Evolutionary conservation across 768 basidiomycete genomes (phyloP), one percentile per base, ranked within the genome.

Genomic region (Neoboletus magnificus): DNA sequence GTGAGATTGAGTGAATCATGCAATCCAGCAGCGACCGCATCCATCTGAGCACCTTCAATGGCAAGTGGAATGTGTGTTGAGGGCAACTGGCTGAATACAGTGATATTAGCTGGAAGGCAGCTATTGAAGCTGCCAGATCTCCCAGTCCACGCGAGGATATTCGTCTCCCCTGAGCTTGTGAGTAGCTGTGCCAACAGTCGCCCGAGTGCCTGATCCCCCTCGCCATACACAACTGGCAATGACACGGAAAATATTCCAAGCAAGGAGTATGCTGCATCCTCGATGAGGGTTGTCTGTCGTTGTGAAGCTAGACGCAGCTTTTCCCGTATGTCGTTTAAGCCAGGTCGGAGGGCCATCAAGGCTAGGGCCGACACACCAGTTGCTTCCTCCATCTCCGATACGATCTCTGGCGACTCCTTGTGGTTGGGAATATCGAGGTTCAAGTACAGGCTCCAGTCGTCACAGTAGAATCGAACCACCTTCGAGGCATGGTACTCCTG

Each of bases 101-200:
- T n/a, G 22, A 55, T 35, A 22, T 15, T 15, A 1, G 32, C 30
- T 2, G 60, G 60, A 4, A 58, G 50, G n/a, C 57, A 42, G 23
- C 41, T 42, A 16, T 42, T 42, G 15, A 42, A 42, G 41, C 23
- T 16, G 13, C 41, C 23, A 42, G 41, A 42, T 25, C 2, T 42
- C 23, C 41, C 41, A 15, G 15, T 42, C 41, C 41, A 42, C 4
- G 41, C 41, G 16, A 42, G 41, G 23, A 42, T 42, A 23, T 4
- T 42, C 41, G 41, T 42, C 8, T 42, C 41, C 10, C 41, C 41
- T 13, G 41, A 42, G 8, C 41, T 25, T 1, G 8, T 42, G 22
- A 42, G 41, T 16, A 42, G 41, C 15, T 42, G 41, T 5, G 41
- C 41, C 23, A 10, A 42, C 3, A 42, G 23, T 42, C 52, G 13